Base-by-base conservation (phyloP, 805 yeast genomes). In the Pichia nanzhaoensis region DNA sequence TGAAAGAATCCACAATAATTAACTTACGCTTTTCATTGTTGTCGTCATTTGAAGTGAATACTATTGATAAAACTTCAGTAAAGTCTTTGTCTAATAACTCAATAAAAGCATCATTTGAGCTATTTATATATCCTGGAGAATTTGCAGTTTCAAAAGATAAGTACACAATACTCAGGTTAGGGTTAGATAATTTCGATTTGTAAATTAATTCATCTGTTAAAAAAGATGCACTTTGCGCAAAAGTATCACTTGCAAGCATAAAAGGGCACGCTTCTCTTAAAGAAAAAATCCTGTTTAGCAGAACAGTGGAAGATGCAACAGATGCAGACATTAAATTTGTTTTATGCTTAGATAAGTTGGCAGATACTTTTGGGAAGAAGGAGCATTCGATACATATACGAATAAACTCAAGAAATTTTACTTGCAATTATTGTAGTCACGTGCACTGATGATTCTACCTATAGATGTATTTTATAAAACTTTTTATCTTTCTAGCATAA, bases 231-330 rank as follows among this genome's bases (percentile, higher is more conserved):
- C 93, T 77, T 60, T 90, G 96, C 0, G 74, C 67, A 9, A 88
- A 63, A 1, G 84, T 72, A 59, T 93, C 98, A 8, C 76, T 57
- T 4, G 84, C 68, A 4, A 91, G 68, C 3, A 87, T 61, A 44
- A 91, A 75, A 0, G 95, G 95, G 0, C 91, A 75, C 19, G 63
- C 63, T 55, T 93, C 98, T 51, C 81, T 84, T 42, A 86, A 65
- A 3, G 80, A 64, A 3, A 93, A 61, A 6, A 87, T 67, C 47
- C 98, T 67, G 38, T 73, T 78, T 45, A 90, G 67, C 5, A 89
- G 67, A 28, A 83, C 82, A n/a, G 73, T 50, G 35, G 67, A 58
- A 3, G 66, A 60, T 8, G 64, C 61, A 7, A 55, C 49, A 1
- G 65, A 46, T 5, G 56, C 52, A 10, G 61, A 51, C 65, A 61